Conservation (phyloP, 2,329 filamentous ascomycete genomes). For the Epichloe brachyelytri region DNA sequence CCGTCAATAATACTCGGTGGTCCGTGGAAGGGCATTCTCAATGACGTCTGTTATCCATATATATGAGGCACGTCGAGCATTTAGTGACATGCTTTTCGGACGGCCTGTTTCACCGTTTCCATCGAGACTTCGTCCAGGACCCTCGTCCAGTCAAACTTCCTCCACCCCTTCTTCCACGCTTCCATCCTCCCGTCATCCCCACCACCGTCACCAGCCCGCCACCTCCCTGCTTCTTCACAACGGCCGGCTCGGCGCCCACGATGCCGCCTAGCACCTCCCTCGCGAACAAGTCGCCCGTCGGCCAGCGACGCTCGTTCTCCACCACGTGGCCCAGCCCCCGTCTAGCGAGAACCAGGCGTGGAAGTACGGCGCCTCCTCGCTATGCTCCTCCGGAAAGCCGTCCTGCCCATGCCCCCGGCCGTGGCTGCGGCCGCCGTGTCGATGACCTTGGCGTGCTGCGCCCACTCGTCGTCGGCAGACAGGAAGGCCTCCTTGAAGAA, state of each 20-base stretch:
- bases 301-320: slow-evolving; percentile 77
- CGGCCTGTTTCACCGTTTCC: no score
- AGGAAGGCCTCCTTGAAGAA: slow-evolving; percentile 95
- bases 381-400: slow-evolving; percentile 69
- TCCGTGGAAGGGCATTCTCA: no score
- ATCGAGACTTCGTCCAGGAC: slow-evolving; percentile 33
- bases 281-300: slow-evolving; percentile 82
- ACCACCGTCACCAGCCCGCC: slow-evolving; percentile 32
- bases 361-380: slow-evolving; percentile 98
- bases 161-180: slow-evolving; percentile 73
- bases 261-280: slow-evolving; percentile 87
- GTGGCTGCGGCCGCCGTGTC: slow-evolving; percentile 57
- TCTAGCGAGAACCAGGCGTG: slow-evolving; percentile 93
- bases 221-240: slow-evolving; percentile 81
- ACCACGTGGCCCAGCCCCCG: slow-evolving; percentile 83
- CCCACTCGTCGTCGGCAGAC: slow-evolving; percentile 80
- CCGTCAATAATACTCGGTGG: no score
- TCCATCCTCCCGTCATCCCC: slow-evolving; percentile 59
- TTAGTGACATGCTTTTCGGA: no score
- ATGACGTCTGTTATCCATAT: no score
- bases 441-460: slow-evolving; percentile 88
- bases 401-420: slow-evolving; percentile 55
- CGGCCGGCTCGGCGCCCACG: slow-evolving; percentile 66
- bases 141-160: slow-evolving; percentile 79
- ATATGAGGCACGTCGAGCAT: no score